Base-by-base conservation (phyloP, 192 early-diverging fungal genomes). In the Coemansia sp. region DNA sequence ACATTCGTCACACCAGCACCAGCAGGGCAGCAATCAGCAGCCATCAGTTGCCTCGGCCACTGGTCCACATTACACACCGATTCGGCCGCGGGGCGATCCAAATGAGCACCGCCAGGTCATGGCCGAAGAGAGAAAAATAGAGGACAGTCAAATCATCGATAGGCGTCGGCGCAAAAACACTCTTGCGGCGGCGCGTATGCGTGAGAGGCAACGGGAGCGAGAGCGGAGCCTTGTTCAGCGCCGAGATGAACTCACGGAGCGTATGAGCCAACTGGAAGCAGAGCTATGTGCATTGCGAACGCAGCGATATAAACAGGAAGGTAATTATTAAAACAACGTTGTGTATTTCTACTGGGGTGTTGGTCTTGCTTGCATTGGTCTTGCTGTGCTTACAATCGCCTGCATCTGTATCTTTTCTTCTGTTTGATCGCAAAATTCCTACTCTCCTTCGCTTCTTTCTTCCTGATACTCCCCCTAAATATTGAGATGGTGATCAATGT, bases 21-120 rank as follows among this genome's bases (percentile, higher is more conserved):
- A 50, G 7, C 38, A 44, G 32, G 44, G 41, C 22, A 27, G 38
- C 51, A 16, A 49, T 30, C 63, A 66, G 49, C 58, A 55, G 22
- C 38, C 57, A 23, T 24, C n/a, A 7, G 16, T 49, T 4, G 49
- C 47, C 9, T 27, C 44, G 31, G 32, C 44, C 5, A 26, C 52
- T 31, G 57, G 41, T 6, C 38, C 8, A 44, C 41, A n/a, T 14
- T 80, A 74, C 61, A 47, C 68, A 10, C 77, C 64, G 5, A 80
- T 80, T 51, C 70, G 54, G 62, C 77, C 77, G 10, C 77, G 77
- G 24, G 77, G 77, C 4, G 58, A 80, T 52, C 77, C 77, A 22
- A 62, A 80, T 41, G 61, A 70, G 50, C 77, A 80, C 54, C 77
- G 77, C 30, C 77, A 80, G 57, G 77, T 68, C 16, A 65, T 80